Base-by-base conservation (phyloP, 2,329 filamentous ascomycete genomes). In the Aspergillus ruber region DNA sequence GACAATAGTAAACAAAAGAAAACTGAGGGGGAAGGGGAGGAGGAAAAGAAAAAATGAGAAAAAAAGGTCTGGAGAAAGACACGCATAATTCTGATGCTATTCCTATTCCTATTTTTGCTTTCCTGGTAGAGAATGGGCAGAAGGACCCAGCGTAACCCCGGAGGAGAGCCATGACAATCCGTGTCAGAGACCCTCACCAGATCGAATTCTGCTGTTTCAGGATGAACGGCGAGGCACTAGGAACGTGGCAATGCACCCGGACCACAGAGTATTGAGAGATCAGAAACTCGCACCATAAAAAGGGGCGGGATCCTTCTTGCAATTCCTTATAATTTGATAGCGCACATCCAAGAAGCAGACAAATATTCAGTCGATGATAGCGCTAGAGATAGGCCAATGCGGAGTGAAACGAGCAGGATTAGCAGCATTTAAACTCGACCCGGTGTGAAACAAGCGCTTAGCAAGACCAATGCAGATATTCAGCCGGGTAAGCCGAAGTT, bases 201-300 rank as follows among this genome's bases (percentile, higher is more conserved):
- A 44, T 44, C 36, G 41, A 52, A 35, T 36, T 15, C 41, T 46
- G 17, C 29, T 42, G 55, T 56, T 59, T 58, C 57, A 59, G 51
- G 46, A 51, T 49, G 45, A 36, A 50, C 52, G 42, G 54, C 53
- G 52, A 58, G 49, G 57, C 54, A 56, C 9, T 43, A 47, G 43
- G 44, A 43, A 47, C 50, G 42, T 8, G 12, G 21, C 17, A 41
- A 20, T 44, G 33, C 33, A 17, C n/a, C 6, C 15, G 33, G 33
- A 35, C 15, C 7, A 17, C 5, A 17, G 3, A n/a, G 13, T 12
- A 12, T 35, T 35, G 6, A 35, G 33, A 35, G 33, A 17, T 9
- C 33, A 35, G 33, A 35, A 35, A 35, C 6, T 17, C 6, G n/a
- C 6, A 35, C 15, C 33, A 35, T 35, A 15, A 35, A 17, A 35